Base-by-base conservation (phyloP, 1,284 basidiomycete genomes). In the Leucoagaricus sp. region DNA sequence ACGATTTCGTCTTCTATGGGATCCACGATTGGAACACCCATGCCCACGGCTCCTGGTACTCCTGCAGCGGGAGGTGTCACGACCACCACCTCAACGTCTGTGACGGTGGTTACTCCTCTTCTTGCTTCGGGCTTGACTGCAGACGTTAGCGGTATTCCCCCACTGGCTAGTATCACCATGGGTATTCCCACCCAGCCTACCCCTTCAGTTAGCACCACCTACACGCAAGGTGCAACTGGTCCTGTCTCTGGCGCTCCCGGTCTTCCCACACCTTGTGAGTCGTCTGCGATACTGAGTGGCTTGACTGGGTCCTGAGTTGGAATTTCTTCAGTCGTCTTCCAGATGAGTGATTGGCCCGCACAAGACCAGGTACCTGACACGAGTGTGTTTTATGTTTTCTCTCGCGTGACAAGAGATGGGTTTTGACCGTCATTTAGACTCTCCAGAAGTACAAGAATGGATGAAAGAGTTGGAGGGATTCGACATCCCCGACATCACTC, bases 391-490 rank as follows among this genome's bases (percentile, higher is more conserved):
- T n/a, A 12, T 21, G 29, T 42, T 19, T 7, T 41, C 25, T 10
- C 15, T n/a, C 26, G 34, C 36, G 15, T 49, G 36, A 28, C 40
- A 26, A 46, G 21, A 33, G 25, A 42, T 19, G 29, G 15, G 33
- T 33, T 45, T 13, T 26, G 53, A 49, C 49, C 33, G 54, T 52
- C 36, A n/a, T 15, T 38, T n/a, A 86, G 86, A 75, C 62, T 83
- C 84, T n/a, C 60, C 75, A 2, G 78, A 91, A 61, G 90, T 94
- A 15, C 65, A 80, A 58, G 64, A 77, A 60, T 94, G 93, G 93
- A 73, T 94, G 78, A 78, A 82, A 63, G 86, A 93, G 65, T 77
- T 93, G 45, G 78, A 92, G 25, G 89, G 88, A 8, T 78, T 80
- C 60, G 63, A 84, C 63, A 88, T 93, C 58, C 93, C 93, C 7